phyloP scores from a whole-genome alignment of 2,329 filamentous ascomycete genomes.

The Cryphonectria radicalis region DNA sequence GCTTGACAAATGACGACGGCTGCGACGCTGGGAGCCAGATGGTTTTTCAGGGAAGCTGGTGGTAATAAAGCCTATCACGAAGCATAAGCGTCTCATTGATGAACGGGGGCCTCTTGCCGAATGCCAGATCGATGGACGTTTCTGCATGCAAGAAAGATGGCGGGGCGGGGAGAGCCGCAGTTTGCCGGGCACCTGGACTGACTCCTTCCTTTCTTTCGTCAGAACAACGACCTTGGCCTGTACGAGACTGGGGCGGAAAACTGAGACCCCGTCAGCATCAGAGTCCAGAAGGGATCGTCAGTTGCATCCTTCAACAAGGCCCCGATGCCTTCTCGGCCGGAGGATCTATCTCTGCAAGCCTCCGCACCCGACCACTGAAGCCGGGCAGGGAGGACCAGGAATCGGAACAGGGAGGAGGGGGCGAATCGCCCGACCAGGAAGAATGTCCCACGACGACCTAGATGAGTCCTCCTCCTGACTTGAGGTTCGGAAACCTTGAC shows the following conservation, averaged over 20 bases:
- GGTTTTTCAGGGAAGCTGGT: neutral
- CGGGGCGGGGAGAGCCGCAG: slow-evolving; percentile 13
- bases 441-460: neutral
- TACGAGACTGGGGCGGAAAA: neutral
- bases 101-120: neutral
- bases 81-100: neutral
- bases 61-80: slow-evolving; percentile 14
- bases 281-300: slow-evolving; percentile 7
- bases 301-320: slow-evolving; percentile 11
- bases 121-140: slow-evolving; percentile 19
- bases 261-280: slow-evolving; percentile 15
- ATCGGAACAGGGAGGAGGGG: neutral
- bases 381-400: neutral
- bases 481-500: slow-evolving; percentile 13
- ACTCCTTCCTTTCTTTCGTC: neutral
- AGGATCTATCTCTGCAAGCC: slow-evolving; percentile 5
- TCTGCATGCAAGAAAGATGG: slow-evolving; percentile 22
- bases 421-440: neutral
- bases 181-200: slow-evolving; percentile 9
- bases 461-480: slow-evolving; percentile 15
- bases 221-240: slow-evolving; percentile 1
- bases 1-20: slow-evolving; percentile 25
- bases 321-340: neutral
- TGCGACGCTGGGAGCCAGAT: neutral
- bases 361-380: slow-evolving; percentile 6